phyloP scores from a whole-genome alignment of 352 stramenopile genomes.

The Labyrinthula sp. region DNA sequence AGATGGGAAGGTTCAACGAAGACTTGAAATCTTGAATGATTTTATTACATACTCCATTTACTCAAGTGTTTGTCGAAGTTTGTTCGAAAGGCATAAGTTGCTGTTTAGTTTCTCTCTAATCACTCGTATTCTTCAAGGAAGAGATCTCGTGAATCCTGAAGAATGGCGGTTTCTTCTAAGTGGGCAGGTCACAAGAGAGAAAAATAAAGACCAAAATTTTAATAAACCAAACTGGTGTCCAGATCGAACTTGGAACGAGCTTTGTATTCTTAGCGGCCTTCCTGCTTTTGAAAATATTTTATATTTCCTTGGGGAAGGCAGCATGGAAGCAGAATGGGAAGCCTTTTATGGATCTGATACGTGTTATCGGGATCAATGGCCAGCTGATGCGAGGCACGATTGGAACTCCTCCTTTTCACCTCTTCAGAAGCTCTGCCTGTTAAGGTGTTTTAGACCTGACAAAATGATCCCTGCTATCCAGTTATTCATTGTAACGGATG shows the following conservation, averaged over 20 bases:
- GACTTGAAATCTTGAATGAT: conserved; percentile 66
- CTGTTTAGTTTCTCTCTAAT: conserved; percentile 76
- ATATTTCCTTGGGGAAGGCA: too few species aligned
- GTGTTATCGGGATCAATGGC: conserved; percentile 45
- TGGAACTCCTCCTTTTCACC: conserved; percentile 45
- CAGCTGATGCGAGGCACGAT: too few species aligned
- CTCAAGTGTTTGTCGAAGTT: conserved; percentile 74
- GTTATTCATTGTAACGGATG: conserved; percentile 55
- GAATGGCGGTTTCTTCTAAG: conserved; percentile 77
- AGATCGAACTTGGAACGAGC: conserved; percentile 41
- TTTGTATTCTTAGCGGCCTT: conserved; percentile 43
- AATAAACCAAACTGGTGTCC: conserved; percentile 47
- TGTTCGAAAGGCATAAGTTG: conserved; percentile 87
- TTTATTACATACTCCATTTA: conserved; percentile 78
- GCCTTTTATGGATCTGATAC: conserved; percentile 56
- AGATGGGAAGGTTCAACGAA: conserved; percentile 46
- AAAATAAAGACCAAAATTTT: conserved; percentile 20
- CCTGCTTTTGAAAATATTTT: too few species aligned
- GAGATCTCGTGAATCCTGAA: conserved; percentile 16
- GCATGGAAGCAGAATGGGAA: conserved; percentile 49
- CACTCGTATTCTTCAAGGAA: conserved; percentile 62
- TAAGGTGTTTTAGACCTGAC: conserved; percentile 69
- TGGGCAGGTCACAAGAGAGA: conserved; percentile 37
- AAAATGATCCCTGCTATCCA: conserved; percentile 70
- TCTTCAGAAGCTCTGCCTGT: conserved; percentile 64